Base-by-base conservation (phyloP, 306 rosid genomes). In the Prunus kanzakura region DNA sequence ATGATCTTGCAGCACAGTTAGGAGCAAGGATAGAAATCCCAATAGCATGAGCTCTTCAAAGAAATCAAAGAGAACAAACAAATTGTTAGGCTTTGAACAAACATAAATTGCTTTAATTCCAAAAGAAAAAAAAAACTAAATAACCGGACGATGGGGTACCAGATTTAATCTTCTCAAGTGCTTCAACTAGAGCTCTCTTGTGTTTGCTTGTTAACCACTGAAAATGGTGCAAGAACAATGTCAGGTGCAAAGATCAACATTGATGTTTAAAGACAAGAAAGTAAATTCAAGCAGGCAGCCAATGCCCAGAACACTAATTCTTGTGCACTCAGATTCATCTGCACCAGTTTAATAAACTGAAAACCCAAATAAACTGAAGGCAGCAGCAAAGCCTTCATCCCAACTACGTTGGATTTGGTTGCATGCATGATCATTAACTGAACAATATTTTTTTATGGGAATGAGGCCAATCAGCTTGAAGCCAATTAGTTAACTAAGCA, bases 21-120 rank as follows among this genome's bases (percentile, higher is more conserved):
- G 88, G 41, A 89, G 75, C 79, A 91, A 74, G 14, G 97, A 91
- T 64, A 91, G 60, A 76, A 91, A 91, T 67, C 97, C 97, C 87
- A 91, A 27, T 67, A 91, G 84, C 96, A 91, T 86, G 72, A 91
- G 90, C 91, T 91, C 96, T 91, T 23, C 82, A 79, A 74, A 71
- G 22, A 32, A 22, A 20, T 3, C 43, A 55, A 67, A 65, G n/a
- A 72, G 13, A 41, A 16, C 19, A 75, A 45, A 72, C 1, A 25
- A n/a, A 38, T 2, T 14, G 70, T 81, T 56, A 84, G 79, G n/a
- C 29, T 55, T n/a, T 54, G 58, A 80, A 54, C 67, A 66, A 19
- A 49, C 43, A 32, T 16, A 27, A 43, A 47, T 20, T 4, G 20
- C 23, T 32, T 2, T 4, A n/a, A 43, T 3, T 16, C 45, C 23